Conservation (phyloP, 2,329 filamentous ascomycete genomes). For the Penicillium sp. region DNA sequence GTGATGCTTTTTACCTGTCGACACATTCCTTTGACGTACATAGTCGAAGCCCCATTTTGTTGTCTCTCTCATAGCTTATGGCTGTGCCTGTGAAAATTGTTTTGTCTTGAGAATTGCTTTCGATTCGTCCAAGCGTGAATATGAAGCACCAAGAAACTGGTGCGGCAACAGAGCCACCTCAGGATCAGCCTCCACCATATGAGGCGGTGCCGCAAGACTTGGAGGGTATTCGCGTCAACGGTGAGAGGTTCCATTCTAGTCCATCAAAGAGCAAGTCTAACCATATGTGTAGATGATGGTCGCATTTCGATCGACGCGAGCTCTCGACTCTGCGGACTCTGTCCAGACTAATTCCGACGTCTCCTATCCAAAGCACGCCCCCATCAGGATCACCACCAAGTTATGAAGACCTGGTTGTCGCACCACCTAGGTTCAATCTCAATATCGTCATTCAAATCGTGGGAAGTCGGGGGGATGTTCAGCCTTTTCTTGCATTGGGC, state of each 20-base stretch:
- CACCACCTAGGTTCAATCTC: background rate
- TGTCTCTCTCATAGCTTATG: background rate
- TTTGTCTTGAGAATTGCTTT: background rate
- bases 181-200: background rate
- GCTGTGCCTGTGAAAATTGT: background rate
- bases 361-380: background rate
- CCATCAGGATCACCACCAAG: background rate
- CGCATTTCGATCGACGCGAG: background rate
- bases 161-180: background rate
- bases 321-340: background rate
- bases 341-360: background rate
- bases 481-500: constrained; percentile 73
- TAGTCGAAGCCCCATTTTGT: too few relatives aligned
- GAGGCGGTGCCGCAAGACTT: background rate
- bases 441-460: constrained; percentile 77
- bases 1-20: too few relatives aligned
- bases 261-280: background rate
- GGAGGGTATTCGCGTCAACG: background rate
- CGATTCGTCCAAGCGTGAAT: background rate
- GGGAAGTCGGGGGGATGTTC: constrained; percentile 74
- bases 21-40: too few relatives aligned
- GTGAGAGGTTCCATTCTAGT: background rate
- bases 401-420: background rate
- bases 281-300: background rate
- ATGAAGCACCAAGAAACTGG: background rate